A percentile compares a stretch with the other conserved stretches of the same genome.
phyloP scores from a whole-genome alignment of 2,329 filamentous ascomycete species.

The Colletotrichum spaethianum region DNA sequence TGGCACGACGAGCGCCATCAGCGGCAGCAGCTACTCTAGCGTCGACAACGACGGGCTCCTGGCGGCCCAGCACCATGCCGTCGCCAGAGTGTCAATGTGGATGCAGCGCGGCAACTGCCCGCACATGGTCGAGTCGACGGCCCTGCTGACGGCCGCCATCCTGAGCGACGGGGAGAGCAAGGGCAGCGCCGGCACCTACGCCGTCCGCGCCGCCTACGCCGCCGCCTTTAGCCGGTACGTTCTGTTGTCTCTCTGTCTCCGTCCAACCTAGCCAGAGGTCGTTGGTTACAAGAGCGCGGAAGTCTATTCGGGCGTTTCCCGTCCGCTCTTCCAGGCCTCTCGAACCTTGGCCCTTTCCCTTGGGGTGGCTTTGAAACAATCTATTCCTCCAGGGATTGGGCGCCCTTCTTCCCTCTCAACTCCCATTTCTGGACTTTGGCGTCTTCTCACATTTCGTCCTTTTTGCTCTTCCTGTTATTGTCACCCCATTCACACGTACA shows the following conservation, averaged over 20 bases:
- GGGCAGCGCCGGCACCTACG: slow-evolving; percentile 66
- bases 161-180: slow-evolving; percentile 70
- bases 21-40: slow-evolving; percentile 25
- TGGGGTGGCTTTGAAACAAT: slow-evolving; percentile 28
- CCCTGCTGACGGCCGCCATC: slow-evolving; percentile 78
- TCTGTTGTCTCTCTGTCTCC: slow-evolving; percentile 14
- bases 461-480: slow-evolving; percentile 8
- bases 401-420: slow-evolving; percentile 6
- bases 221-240: slow-evolving; percentile 81
- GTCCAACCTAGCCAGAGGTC: neutral
- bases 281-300: slow-evolving; percentile 2
- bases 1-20: slow-evolving; percentile 16
- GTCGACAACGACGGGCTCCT: slow-evolving; percentile 31
- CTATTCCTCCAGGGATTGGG: slow-evolving; percentile 13
- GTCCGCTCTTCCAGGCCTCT: neutral
- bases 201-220: slow-evolving; percentile 78
- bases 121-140: slow-evolving; percentile 85
- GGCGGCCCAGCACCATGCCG: slow-evolving; percentile 60
- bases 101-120: slow-evolving; percentile 82
- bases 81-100: slow-evolving; percentile 76
- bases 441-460: slow-evolving; percentile 10
- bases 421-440: slow-evolving; percentile 10
- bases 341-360: slow-evolving; percentile 4
- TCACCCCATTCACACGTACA: neutral
- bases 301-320: slow-evolving; percentile 26